A percentile compares a stretch with the other conserved stretches of the same genome.
Conservation (phyloP, 2,329 filamentous ascomycete genomes). For the Exophiala sp. region DNA sequence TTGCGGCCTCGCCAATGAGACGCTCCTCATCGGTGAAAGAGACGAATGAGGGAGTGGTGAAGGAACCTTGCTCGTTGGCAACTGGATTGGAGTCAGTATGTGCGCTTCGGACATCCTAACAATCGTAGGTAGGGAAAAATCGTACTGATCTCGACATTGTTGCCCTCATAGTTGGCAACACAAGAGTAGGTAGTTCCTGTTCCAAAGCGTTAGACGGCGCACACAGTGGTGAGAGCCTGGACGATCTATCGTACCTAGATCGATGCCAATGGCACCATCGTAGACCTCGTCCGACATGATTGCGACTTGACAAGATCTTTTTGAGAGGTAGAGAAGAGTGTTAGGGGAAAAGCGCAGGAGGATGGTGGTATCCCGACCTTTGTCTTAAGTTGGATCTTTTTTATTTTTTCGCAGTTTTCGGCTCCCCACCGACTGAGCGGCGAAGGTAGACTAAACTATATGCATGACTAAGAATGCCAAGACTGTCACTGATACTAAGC, state of each 20-base stretch:
- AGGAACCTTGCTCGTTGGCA: constrained; percentile 99
- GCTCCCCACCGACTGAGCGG: no score
- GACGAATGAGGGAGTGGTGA: constrained; percentile 98
- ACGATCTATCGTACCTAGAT: constrained; percentile 67
- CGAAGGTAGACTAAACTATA: no score
- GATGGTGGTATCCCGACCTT: not conserved
- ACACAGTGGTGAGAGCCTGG: constrained; percentile 27
- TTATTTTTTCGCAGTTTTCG: no score
- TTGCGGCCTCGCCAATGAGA: constrained; percentile 97
- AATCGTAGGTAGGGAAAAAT: constrained; percentile 30
- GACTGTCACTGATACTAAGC: no score
- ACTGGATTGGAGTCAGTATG: constrained; percentile 48
- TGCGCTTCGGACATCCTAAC: constrained; percentile 1
- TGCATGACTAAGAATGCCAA: no score
- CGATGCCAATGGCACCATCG: constrained; percentile 99
- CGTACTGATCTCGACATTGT: constrained; percentile 97
- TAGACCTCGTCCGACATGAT: constrained; percentile 95
- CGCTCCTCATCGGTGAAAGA: constrained; percentile 98
- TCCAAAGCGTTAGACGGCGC: constrained; percentile 27
- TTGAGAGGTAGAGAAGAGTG: not conserved
- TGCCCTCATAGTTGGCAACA: constrained; percentile 98
- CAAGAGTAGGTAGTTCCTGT: constrained; percentile 99
- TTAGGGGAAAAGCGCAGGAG: not conserved
- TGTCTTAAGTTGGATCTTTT: no score
- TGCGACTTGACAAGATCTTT: not conserved